Conservation (phyloP, 2,329 filamentous ascomycete species). For the Curvularia eragrostidis region DNA sequence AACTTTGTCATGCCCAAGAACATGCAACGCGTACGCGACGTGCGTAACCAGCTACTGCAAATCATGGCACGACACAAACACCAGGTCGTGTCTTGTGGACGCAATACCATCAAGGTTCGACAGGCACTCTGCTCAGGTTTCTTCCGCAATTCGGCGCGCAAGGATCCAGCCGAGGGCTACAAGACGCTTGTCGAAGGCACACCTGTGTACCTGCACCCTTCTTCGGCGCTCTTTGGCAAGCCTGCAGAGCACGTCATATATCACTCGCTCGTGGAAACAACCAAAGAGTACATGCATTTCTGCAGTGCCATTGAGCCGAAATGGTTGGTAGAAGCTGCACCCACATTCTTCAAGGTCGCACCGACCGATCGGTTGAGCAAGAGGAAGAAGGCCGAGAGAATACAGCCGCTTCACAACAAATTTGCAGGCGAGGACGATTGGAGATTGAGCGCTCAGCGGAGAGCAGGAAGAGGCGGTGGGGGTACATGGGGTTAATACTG, state of each 20-base stretch:
- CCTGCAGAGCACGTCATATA: conserved; percentile 97
- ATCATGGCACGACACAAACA: conserved; percentile 95
- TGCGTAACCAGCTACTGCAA: conserved; percentile 86
- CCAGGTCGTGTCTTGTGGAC: conserved; percentile 80
- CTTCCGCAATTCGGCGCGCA: conserved; percentile 93
- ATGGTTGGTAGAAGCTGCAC: conserved; percentile 92
- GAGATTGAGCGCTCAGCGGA: conserved; percentile 86
- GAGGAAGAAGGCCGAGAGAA: conserved; percentile 90
- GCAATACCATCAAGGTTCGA: conserved; percentile 84
- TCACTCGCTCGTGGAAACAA: conserved; percentile 87
- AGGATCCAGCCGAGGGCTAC: conserved; percentile 95
- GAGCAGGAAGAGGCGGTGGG: conserved; percentile 83
- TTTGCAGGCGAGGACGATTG: conserved; percentile 94
- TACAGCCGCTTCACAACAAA: conserved; percentile 93
- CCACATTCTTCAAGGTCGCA: conserved; percentile 98
- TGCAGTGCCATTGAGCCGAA: conserved; percentile 94
- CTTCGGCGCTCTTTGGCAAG: conserved; percentile 91
- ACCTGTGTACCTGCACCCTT: conserved; percentile 92
- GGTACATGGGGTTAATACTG: conserved; percentile 82
- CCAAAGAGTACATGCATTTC: conserved; percentile 97
- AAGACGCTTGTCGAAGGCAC: conserved; percentile 97
- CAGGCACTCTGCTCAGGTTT: conserved; percentile 91
- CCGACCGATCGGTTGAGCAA: conserved; percentile 86
- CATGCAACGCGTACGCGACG: conserved; percentile 89
- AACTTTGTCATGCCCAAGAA: conserved; percentile 95